Base-by-base conservation (phyloP, 768 basidiomycete species). In the Podaxis sp. region DNA sequence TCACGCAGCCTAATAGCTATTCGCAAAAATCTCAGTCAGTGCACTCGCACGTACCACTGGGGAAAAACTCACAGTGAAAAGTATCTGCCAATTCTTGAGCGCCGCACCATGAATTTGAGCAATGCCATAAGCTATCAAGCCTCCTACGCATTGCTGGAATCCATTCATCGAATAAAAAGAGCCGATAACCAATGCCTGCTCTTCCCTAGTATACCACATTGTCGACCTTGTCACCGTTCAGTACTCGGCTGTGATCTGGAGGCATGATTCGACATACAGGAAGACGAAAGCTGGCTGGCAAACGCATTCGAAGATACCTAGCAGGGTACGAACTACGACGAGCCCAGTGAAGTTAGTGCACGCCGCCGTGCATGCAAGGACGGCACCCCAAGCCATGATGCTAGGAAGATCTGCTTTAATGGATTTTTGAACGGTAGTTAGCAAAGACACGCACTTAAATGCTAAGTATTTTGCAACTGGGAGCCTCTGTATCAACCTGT, bases 171-270 rank as follows among this genome's bases (percentile, higher is more conserved):
- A 77, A 66, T 80, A 80, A 58, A 80, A 82, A 13, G 75, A 70
- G 1, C 78, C 77, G 50, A 80, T 80, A 22, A 80, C 76, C 48
- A 80, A 73, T 10, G 79, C 80, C 62, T 83, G 82, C 65, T 84
- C 83, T 17, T 79, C 78, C 28, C 82, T 76, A 10, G 77, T 81
- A 65, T 83, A 83, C 76, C 80, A 83, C 82, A 84, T 81, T 36
- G 80, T 78, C 7, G 83, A 79, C 56, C 78, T 80, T 58, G 24
- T 10, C 37, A 17, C 36, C 12, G 28, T 20, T 3, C 54, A 13
- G 4, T 26, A 13, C 17, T 28, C 24, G 20, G 44, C 12, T 15
- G 40, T 11, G 4, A 37, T 13, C 36, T 54, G 5, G 28, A 37
- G 8, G 30, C 38, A 64, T 4, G 49, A 12, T 28, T 40, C 4